Conservation (phyloP, 345 rosid genomes). For the Eucalyptus leucophloia region DNA sequence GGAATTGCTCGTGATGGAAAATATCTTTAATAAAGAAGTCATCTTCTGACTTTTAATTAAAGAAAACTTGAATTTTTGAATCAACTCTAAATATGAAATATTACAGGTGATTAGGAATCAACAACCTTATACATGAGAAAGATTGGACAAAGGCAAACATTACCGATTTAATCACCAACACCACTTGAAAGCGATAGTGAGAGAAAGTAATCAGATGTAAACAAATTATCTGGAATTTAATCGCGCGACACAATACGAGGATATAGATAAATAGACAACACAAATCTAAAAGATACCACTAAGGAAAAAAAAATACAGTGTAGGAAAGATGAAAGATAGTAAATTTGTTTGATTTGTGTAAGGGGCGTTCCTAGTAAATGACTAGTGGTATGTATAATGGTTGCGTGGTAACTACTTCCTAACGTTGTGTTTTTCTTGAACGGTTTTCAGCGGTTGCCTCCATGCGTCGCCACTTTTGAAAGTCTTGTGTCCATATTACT, state of each 20-base stretch:
- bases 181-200: rapidly evolving
- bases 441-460: background rate
- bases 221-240: background rate
- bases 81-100: background rate
- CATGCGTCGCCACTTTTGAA: background rate
- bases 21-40: too few relatives aligned
- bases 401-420: too few relatives aligned
- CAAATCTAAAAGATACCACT: background rate
- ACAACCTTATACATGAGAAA: background rate
- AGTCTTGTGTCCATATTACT: background rate
- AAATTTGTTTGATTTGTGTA: background rate
- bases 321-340: too few relatives aligned
- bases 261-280: rapidly evolving
- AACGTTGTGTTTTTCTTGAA: background rate
- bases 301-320: background rate
- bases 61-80: background rate
- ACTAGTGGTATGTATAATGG: background rate
- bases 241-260: rapidly evolving
- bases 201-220: rapidly evolving
- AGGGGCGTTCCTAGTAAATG: rapidly evolving
- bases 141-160: background rate
- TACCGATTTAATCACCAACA: background rate
- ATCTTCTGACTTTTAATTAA: background rate
- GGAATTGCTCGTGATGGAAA: rapidly evolving
- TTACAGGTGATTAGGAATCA: background rate